These are phyloP conservation scores for Alternaria sp. DNA, from an alignment of 2,329 filamentous ascomycete genomes.

Conservation along the genomic window DNA sequence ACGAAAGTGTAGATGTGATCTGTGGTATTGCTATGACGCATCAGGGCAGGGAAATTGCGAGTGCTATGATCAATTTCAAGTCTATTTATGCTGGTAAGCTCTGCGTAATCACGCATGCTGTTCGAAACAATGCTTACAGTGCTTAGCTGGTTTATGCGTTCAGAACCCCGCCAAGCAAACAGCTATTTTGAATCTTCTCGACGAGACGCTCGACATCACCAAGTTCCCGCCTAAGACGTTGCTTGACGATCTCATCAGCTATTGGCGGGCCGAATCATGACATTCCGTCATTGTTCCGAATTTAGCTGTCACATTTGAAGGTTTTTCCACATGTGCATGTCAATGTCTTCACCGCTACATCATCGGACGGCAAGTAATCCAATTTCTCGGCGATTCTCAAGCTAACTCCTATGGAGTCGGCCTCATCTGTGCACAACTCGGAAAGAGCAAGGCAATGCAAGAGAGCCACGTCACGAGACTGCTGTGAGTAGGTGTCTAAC, in stretches of 20 bases:
- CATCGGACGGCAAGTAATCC: background rate
- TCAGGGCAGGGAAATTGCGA: slow-evolving; percentile 38
- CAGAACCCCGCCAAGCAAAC: slow-evolving; percentile 40
- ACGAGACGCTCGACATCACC: slow-evolving; percentile 39
- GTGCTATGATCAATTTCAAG: slow-evolving; percentile 41
- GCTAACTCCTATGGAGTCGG: background rate
- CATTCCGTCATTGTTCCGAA: background rate
- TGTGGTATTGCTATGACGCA: slow-evolving; percentile 60
- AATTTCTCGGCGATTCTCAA: background rate
- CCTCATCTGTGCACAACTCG: background rate
- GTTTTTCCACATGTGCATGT: background rate
- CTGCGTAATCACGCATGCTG: no score
- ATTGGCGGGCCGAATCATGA: slow-evolving; percentile 40
- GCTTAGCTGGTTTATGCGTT: slow-evolving; percentile 43
- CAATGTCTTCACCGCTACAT: background rate
- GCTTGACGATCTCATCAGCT: slow-evolving; percentile 39
- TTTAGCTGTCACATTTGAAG: background rate
- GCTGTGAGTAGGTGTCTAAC: background rate
- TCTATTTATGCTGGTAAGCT: slow-evolving; percentile 45
- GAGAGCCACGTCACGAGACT: slow-evolving; percentile 16
- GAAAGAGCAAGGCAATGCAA: background rate
- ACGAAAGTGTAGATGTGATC: slow-evolving; percentile 59
- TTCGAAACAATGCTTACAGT: slow-evolving; percentile 9
- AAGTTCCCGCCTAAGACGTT: slow-evolving; percentile 44
- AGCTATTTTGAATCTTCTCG: slow-evolving; percentile 38